Base-by-base conservation (phyloP, 1,284 basidiomycete genomes). In the Trametes hirsuta region DNA sequence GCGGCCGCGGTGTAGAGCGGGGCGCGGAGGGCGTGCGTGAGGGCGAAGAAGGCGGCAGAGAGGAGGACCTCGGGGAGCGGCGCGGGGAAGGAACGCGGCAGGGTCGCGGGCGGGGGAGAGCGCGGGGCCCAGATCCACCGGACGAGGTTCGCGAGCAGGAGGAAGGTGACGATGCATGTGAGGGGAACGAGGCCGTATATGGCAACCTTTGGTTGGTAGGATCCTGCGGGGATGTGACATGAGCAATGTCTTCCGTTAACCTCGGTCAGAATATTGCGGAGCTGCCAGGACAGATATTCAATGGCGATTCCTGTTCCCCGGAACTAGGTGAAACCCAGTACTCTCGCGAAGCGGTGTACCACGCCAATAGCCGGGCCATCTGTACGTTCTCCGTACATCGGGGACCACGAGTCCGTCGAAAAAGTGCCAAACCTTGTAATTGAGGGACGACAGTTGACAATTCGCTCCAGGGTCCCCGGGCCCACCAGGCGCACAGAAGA, bases 51-150 rank as follows among this genome's bases (percentile, higher is more conserved):
- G 2, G 84, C 78, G n/a, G 77, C 76, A 0, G 87, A 81, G 46
- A 83, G 72, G 49, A 88, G 68, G 30, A 88, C 63, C 70, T 90
- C 86, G 4, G 84, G 82, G 25, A 87, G 65, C 0, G 88, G 87
- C 39, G 79, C 82, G 2, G 82, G 84, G 62, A 88, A 77, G 68
- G 77, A 77, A 2, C 77, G 74, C 5, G 78, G 71, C 58, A 82
- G 79, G 8, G 77, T 74, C 48, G 76, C 78, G 6, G 77, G 74
- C 14, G 68, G 64, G 14, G 68, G 60, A 42, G 61, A 62, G 6
- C 65, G 71, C 6, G 72, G 67, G 15, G 77, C 78, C 74, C 84
- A 87, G 34, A 79, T 71, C 46, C 83, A 59, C 21, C 64, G 58
- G 0, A 85, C 86, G 1, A 86, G 72, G 6, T 77, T 45, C 0